phyloP scores from a whole-genome alignment of 768 basidiomycete genomes.

The Sutorius australiensis region DNA sequence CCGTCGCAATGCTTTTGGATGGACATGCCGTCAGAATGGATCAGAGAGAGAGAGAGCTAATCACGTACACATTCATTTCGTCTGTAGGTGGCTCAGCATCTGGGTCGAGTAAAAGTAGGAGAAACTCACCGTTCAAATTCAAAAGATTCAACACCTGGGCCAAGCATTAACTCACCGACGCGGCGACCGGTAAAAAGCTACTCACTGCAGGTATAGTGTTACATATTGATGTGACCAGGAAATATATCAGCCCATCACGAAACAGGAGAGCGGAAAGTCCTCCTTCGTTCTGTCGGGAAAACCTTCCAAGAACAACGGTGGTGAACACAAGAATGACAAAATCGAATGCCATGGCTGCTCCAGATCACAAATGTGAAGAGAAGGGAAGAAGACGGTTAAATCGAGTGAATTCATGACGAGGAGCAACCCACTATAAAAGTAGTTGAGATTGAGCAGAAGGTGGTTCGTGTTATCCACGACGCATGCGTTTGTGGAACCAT shows the following conservation, averaged over 20 bases:
- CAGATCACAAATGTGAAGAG: not conserved
- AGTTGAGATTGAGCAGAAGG: constrained; percentile 56
- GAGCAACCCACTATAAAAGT: constrained; percentile 62
- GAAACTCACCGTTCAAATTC: constrained; percentile 23
- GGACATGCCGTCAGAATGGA: constrained; percentile 1
- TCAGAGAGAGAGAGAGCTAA: not conserved
- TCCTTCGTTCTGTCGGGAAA: constrained; percentile 47
- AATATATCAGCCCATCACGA: constrained; percentile 70
- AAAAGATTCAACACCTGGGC: constrained; percentile 24
- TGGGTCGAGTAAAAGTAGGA: not conserved
- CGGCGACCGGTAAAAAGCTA: not conserved
- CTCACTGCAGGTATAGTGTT: constrained; percentile 67
- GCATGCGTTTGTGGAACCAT: constrained; percentile 39
- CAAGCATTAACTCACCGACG: not conserved
- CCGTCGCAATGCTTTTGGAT: constrained; percentile 21
- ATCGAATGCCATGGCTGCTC: constrained; percentile 66
- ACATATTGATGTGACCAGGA: constrained; percentile 59
- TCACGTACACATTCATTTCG: constrained; percentile 27
- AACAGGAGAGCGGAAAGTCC: constrained; percentile 65
- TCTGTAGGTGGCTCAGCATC: constrained; percentile 9
- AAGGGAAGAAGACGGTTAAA: not conserved
- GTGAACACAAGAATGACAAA: constrained; percentile 57
- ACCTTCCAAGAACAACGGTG: constrained; percentile 46
- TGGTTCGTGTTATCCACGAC: constrained; percentile 52
- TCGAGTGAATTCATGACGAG: not conserved